These are phyloP conservation scores for Dichotomocladium elegans DNA, from an alignment of 371 early-diverging fungal species.

Conservation along the genomic window DNA sequence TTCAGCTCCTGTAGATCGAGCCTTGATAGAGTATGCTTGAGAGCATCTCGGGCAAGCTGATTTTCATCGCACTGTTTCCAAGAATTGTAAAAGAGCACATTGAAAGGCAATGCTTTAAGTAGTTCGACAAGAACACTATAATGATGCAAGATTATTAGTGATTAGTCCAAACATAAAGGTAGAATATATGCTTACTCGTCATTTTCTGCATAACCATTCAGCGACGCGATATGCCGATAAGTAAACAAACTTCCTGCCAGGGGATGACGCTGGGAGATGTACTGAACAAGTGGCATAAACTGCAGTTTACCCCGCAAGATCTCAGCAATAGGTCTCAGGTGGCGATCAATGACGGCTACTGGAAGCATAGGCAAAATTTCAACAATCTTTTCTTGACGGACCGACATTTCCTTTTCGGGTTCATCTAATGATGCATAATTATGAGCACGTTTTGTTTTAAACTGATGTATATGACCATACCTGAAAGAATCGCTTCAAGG, in stretches of 20 bases:
- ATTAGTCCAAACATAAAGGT: too few relatives aligned
- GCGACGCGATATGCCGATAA: slow-evolving; percentile 21
- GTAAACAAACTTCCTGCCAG: slow-evolving; percentile 42
- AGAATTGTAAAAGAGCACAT: slow-evolving; percentile 27
- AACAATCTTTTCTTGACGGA: slow-evolving; percentile 9
- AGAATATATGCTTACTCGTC: slow-evolving; percentile 21
- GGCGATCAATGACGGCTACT: slow-evolving; percentile 13
- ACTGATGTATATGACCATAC: background rate
- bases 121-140: slow-evolving; percentile 12
- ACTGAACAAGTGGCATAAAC: slow-evolving; percentile 36
- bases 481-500: background rate
- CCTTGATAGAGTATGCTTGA: slow-evolving; percentile 19
- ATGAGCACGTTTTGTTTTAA: too few relatives aligned
- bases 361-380: slow-evolving; percentile 16
- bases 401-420: slow-evolving; percentile 1
- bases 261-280: slow-evolving; percentile 39
- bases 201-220: too few relatives aligned
- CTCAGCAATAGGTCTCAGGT: slow-evolving; percentile 11
- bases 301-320: slow-evolving; percentile 15
- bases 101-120: slow-evolving; percentile 33
- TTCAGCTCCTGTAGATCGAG: slow-evolving; percentile 20
- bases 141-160: background rate
- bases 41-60: slow-evolving; percentile 10
- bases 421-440: slow-evolving; percentile 1
- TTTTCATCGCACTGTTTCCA: slow-evolving; percentile 11